A percentile compares a stretch with the other conserved stretches of the same genome.
Conservation (phyloP, 2,329 filamentous ascomycete genomes). For the Colletotrichum kahawae region DNA sequence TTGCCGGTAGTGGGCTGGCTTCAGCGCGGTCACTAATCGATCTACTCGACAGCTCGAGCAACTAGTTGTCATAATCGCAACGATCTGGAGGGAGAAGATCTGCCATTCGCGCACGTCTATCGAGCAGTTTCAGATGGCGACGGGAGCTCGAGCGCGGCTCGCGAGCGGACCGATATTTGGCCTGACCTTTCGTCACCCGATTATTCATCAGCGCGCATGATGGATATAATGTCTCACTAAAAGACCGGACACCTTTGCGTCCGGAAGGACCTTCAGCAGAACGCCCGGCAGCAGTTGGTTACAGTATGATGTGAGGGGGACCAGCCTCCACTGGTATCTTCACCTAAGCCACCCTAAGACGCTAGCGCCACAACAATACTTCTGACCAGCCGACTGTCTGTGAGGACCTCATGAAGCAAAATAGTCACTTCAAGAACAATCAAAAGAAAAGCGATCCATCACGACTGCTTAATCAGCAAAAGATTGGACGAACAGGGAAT, state of each 20-base stretch:
- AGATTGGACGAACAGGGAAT: conserved; percentile 17
- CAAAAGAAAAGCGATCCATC: neutral
- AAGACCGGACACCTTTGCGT: neutral
- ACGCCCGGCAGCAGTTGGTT: neutral
- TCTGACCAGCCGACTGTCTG: neutral
- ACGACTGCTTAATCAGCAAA: neutral
- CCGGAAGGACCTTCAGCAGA: neutral
- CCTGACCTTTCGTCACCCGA: neutral
- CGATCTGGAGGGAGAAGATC: neutral
- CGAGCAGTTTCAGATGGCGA: neutral
- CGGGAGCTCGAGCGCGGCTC: neutral
- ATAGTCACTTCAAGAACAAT: neutral
- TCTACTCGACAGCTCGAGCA: neutral
- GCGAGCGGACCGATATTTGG: neutral
- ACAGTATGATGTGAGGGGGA: neutral
- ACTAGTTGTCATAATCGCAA: neutral
- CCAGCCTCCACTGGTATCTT: neutral
- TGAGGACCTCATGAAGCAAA: neutral
- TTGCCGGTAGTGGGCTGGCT: neutral
- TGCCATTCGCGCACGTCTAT: neutral
- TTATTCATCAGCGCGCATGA: neutral
- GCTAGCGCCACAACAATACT: neutral
- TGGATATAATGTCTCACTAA: neutral
- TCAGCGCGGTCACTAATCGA: neutral
- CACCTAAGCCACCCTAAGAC: neutral